Base-by-base conservation (phyloP, 805 yeast genomes). In the Wickerhamomyces sydowiorum region DNA sequence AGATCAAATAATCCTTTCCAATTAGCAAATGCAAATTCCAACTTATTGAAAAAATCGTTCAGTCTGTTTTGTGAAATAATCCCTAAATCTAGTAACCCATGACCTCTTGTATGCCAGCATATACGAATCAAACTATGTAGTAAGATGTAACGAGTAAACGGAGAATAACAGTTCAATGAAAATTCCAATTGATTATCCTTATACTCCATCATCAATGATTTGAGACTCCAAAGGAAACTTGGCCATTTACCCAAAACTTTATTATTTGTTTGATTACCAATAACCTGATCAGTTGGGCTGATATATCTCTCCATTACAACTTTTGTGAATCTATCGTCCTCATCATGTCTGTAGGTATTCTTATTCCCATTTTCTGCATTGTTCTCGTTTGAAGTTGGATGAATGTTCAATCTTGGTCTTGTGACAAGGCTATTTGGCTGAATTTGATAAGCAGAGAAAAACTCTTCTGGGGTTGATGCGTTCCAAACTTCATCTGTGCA, bases 401-500 rank as follows among this genome's bases (percentile, higher is more conserved):
- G 23, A 13, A 32, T 32, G 19, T 32, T 32, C 13, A 32, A 9
- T 20, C 20, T 32, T 8, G 35, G 35, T 38, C 51, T 42, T 2
- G 37, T 36, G 12, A 41, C 40, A 17, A 53, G 30, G 9, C 51
- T 56, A 43, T 51, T 48, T 2, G 67, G 69, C 34, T 60, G 62
- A 21, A 48, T 51, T 28, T 41, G 33, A 37, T 55, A 60, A 35
- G 57, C 59, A 7, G 41, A 31, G 21, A 52, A 44, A 37, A 66
- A 66, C 3, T 38, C 28, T 1, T 32, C 14, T 0, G 57, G 50
- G 38, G 49, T 50, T 1, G 42, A 22, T 8, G 74, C 68, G 24
- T 56, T 45, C 77, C 77, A 72, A 18, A 69, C 67, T 3, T 66
- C 59, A 45, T 72, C 77, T 1, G 71, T 54, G 30, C 65, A 70